Conservation (phyloP, 2,329 filamentous ascomycete genomes). For the Sporothrix brasiliensis region DNA sequence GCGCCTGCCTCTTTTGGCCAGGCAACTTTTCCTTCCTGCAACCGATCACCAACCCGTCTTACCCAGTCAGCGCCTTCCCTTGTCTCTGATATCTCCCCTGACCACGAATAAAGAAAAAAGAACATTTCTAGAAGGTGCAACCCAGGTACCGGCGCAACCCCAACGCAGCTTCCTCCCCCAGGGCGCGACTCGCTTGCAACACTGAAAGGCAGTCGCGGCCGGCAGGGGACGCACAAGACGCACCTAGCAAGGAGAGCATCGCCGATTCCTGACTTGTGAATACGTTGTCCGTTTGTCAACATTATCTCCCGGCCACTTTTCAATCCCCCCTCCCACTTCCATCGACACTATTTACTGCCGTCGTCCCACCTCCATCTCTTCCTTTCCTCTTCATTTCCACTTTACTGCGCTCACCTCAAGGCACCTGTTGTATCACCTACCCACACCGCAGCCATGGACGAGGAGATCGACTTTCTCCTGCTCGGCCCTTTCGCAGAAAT, state of each 20-base stretch:
- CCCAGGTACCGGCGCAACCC: conserved; percentile 12
- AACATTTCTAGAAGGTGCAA: conserved; percentile 22
- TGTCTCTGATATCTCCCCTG: conserved; percentile 11
- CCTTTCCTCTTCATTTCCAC: not conserved
- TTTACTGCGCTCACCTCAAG: not conserved
- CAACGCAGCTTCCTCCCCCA: conserved; percentile 1
- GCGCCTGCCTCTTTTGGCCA: conserved; percentile 31
- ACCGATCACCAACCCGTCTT: conserved; percentile 17
- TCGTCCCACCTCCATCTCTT: not conserved
- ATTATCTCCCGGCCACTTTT: not conserved
- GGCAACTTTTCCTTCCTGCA: conserved; percentile 4
- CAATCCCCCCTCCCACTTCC: not conserved
- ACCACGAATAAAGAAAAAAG: not conserved
- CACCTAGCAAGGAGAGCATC: not conserved
- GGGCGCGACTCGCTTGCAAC: conserved; percentile 27
- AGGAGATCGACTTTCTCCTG: conserved; percentile 47
- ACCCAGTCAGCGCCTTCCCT: conserved; percentile 7
- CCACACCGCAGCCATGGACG: conserved; percentile 34
- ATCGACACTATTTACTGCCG: conserved; percentile 2
- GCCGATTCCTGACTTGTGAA: not conserved
- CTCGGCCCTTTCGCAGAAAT: conserved; percentile 57
- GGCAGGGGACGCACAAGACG: not conserved
- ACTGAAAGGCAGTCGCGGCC: conserved; percentile 24
- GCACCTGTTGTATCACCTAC: not conserved
- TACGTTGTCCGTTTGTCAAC: not conserved